phyloP scores from a whole-genome alignment of 179 eudicot species.

The Drosera spatulata region DNA sequence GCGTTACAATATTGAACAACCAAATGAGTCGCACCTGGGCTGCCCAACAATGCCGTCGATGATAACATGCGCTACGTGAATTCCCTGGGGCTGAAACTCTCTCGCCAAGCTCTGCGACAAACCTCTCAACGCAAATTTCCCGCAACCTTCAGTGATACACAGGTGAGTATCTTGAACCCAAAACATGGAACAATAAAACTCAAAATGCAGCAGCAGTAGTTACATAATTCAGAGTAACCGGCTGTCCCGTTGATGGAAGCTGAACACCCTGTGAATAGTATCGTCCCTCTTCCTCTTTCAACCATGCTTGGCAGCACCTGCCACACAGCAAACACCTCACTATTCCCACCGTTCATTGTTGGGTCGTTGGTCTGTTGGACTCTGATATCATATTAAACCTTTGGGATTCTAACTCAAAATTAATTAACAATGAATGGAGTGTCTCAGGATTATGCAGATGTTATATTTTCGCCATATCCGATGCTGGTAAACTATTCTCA shows the following conservation, averaged over 20 bases:
- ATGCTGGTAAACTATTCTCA: no score
- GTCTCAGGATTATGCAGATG: no score
- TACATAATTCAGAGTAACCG: slow-evolving; percentile 70
- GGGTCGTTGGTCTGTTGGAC: no score
- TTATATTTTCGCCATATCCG: no score
- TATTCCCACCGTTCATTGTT: no score
- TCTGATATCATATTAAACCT: no score
- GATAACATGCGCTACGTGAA: slow-evolving; percentile 76
- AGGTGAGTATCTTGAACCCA: no score
- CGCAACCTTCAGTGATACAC: slow-evolving; percentile 39
- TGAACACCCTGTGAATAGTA: slow-evolving; percentile 78
- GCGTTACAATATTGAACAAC: no score
- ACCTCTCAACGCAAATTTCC: slow-evolving; percentile 76
- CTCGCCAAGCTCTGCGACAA: slow-evolving; percentile 72
- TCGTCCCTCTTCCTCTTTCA: slow-evolving; percentile 70
- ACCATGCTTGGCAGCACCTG: slow-evolving; percentile 83
- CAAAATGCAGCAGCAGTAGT: background rate
- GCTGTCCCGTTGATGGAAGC: slow-evolving; percentile 69
- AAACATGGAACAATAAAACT: no score
- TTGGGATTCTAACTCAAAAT: no score
- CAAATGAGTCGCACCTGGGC: slow-evolving; percentile 30
- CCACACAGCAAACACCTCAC: background rate
- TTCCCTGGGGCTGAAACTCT: slow-evolving; percentile 66
- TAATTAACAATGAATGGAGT: no score
- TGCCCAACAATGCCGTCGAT: slow-evolving; percentile 61